Conservation (phyloP, 78 protist species). For the Dictyostelium capitatum region DNA sequence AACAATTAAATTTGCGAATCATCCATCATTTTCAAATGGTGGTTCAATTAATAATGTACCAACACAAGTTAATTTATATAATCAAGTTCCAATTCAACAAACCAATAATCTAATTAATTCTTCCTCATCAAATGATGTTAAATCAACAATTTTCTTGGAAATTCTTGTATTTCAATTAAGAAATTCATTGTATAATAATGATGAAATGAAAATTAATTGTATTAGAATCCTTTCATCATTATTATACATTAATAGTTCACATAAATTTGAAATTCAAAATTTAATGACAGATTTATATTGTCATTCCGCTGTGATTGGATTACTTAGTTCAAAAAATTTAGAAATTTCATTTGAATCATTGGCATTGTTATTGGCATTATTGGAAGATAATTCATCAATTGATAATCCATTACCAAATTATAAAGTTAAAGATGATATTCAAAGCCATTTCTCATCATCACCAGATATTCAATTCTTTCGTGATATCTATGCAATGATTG, state of each 20-base stretch:
- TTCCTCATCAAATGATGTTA: neutral
- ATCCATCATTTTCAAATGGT: conserved; percentile 1
- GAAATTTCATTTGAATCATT: conserved; percentile 47
- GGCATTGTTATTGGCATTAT: conserved; percentile 6
- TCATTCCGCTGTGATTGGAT: conserved; percentile 61
- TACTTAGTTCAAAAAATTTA: conserved; percentile 21
- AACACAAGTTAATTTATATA: neutral
- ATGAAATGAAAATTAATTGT: conserved; percentile 55
- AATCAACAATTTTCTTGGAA: conserved; percentile 34
- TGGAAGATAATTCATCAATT: conserved; percentile 5
- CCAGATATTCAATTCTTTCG: conserved; percentile 76
- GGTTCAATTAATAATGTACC: too few species aligned
- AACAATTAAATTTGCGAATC: neutral
- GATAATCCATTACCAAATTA: conserved; percentile 46
- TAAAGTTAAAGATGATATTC: conserved; percentile 59
- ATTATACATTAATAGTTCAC: neutral
- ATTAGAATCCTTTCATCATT: conserved; percentile 37
- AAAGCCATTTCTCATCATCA: conserved; percentile 52
- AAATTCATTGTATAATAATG: conserved; percentile 54
- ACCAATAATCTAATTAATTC: neutral
- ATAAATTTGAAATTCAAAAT: conserved; percentile 36
- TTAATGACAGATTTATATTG: conserved; percentile 64
- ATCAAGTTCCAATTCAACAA: neutral
- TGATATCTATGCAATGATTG: conserved; percentile 50
- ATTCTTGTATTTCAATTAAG: conserved; percentile 69